Base-by-base conservation (phyloP, 164 flowering plant species). In the Akebia trifoliata region DNA sequence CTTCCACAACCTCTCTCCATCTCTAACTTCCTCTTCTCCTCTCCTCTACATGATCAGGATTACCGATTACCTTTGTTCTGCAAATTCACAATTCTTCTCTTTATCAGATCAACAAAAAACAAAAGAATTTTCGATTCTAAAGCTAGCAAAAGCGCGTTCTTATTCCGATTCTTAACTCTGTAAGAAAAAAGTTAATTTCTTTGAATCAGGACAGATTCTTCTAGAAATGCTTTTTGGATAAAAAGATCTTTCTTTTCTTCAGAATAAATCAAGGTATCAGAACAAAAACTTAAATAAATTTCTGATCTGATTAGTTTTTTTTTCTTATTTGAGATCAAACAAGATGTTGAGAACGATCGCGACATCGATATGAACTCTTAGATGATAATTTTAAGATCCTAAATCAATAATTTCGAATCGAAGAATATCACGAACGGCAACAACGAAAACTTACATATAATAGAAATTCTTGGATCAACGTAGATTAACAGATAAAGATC, bases 1-100 rank as follows among this genome's bases (percentile, higher is more conserved):
- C 60, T 54, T 21, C 51, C 65, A 32, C 47, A 30, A 3, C 21
- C 60, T 14, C 56, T 60, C 57, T 60, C 70, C 70, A 67, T 66
- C 47, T 24, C 46, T 54, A 17, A 4, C 38, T 20, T 26, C 40
- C 37, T 17, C 34, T 18, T 22, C 29, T 21, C 29, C 30, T 39
- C 1, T n/a, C n/a, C n/a, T n/a, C n/a, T n/a, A n/a, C n/a, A n/a
- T n/a, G n/a, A n/a, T n/a, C 22, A 30, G 8, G 45, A 24, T 15
- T 11, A 4, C 18, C n/a, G 8, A 21, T 11, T n/a, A 8, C 9
- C 5, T 21, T 22, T 10, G 12, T 20, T 25, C 17, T 4, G 29
- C 7, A 1, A 15, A 49, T 22, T 9, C 53, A 26, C n/a, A 47
- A 25, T 47, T 6, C 50, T 47, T n/a, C 26, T 9, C 8, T 14